Evolutionary conservation across 306 rosid species (phyloP), one percentile per base, ranked within the genome.

Genomic region (Sindora glabra): DNA sequence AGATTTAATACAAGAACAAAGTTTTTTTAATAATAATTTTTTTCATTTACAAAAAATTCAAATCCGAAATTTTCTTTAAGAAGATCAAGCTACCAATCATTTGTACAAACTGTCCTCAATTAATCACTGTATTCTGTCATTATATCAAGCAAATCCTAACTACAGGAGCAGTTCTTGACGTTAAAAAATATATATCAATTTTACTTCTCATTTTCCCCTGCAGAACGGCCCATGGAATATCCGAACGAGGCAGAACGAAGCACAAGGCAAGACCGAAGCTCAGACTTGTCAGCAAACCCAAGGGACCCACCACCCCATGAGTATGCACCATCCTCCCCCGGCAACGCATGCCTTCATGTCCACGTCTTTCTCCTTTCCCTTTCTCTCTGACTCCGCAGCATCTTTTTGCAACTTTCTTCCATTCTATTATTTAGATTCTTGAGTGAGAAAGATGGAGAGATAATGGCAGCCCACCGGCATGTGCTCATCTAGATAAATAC

Each of bases 261-360:
- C 34, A 70, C 71, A 72, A 65, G 69, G 57, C 63, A 47, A 44
- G 69, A 47, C 50, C 26, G 46, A 56, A 74, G 76, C 67, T 77
- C 88, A 79, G 88, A n/a, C 72, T 76, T 87, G 63, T 67, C 67
- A 22, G 69, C 79, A 73, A 81, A 59, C 59, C 69, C 87, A 15
- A 79, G 64, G 92, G 96, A 56, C 96, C 98, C 98, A 91, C 90
- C 69, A 51, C 74, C 85, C 98, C 84, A 85, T 69, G 76, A 78
- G 68, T 69, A 67, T 88, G 92, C 95, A 49, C 77, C 85, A 81
- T 69, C 76, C 52, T 56, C 3, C 71, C 75, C 96, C 95, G 90
- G 91, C 96, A 87, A 87, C 73, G 91, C 96, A 95, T 91, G 97
- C 95, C 77, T 72, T 75, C 77, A 36, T 73, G 59, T 87, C 85